phyloP scores from a whole-genome alignment of 1,284 basidiomycete species.

The Ceratobasidium sp. region DNA sequence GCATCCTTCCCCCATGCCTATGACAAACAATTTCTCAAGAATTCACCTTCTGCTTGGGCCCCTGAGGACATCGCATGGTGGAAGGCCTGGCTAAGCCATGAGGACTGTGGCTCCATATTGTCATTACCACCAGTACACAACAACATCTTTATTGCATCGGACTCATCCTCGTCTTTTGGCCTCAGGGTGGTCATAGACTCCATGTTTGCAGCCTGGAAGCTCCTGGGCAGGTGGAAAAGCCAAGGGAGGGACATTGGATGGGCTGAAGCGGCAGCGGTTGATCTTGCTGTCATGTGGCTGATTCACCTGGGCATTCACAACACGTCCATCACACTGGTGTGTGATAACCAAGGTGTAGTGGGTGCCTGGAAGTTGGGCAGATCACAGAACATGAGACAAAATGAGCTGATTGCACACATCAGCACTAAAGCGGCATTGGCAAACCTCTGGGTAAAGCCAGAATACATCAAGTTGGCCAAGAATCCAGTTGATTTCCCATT shows the following conservation, averaged over 20 bases:
- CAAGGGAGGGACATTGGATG: conserved; percentile 38
- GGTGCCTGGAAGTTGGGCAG: conserved; percentile 57
- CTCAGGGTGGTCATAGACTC: conserved; percentile 4
- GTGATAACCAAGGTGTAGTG: conserved; percentile 62
- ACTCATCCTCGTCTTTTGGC: conserved; percentile 38
- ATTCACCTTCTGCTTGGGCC: neutral
- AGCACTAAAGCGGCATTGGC: neutral
- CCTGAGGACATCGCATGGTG: conserved; percentile 16
- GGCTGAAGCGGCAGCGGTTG: conserved; percentile 56
- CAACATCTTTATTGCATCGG: neutral
- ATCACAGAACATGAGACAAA: conserved; percentile 56
- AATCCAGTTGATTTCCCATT: conserved; percentile 51
- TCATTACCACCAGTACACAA: neutral
- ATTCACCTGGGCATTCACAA: conserved; percentile 43
- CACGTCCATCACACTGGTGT: conserved; percentile 54
- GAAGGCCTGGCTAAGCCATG: neutral
- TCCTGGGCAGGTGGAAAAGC: conserved; percentile 19
- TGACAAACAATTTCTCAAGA: neutral
- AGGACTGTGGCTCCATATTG: conserved; percentile 13
- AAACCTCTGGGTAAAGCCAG: neutral
- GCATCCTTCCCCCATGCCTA: neutral
- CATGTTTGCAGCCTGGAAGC: conserved; percentile 21
- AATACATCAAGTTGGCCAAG: neutral
- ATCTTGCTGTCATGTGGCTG: conserved; percentile 52
- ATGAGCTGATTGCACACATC: conserved; percentile 55